Percentiles rank a stretch among this genome's conserved stretches.
These are phyloP conservation scores for Tulasnella calospora DNA, from an alignment of 768 basidiomycete genomes.

Conservation along the genomic window DNA sequence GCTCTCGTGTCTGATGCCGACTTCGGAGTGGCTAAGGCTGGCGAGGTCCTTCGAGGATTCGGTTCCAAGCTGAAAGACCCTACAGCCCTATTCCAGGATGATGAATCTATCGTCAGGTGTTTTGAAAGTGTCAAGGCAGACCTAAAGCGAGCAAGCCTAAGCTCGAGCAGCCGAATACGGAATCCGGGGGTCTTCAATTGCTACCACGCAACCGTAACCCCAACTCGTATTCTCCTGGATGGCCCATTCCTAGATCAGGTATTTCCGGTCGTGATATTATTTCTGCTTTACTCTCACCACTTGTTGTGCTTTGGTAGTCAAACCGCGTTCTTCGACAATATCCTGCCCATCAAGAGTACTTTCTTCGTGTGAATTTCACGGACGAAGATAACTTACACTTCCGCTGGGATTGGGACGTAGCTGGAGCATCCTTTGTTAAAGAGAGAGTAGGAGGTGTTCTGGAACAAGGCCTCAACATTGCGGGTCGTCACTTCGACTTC, in stretches of 20 bases:
- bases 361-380: constrained; percentile 77
- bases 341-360: constrained; percentile 54
- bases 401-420: constrained; percentile 63
- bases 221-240: constrained; percentile 66
- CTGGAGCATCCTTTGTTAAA: constrained; percentile 52
- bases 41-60: constrained; percentile 24
- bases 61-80: not conserved
- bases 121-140: not conserved
- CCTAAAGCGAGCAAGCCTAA: not conserved
- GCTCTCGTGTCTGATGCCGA: not conserved
- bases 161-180: not conserved
- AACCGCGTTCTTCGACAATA: constrained; percentile 76
- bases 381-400: constrained; percentile 77
- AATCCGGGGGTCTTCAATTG: constrained; percentile 51
- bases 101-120: not conserved
- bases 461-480: constrained; percentile 60
- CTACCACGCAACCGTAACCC: constrained; percentile 70
- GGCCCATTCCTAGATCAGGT: constrained; percentile 51
- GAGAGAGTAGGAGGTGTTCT: constrained; percentile 55
- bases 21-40: not conserved
- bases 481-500: constrained; percentile 53
- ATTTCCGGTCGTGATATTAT: not conserved
- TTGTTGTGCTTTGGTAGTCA: constrained; percentile 30
- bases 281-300: no score
- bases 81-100: not conserved